Percentiles rank a stretch among this genome's conserved stretches.
Conservation (phyloP, 257 asterid species). For the Solanum piurae region DNA sequence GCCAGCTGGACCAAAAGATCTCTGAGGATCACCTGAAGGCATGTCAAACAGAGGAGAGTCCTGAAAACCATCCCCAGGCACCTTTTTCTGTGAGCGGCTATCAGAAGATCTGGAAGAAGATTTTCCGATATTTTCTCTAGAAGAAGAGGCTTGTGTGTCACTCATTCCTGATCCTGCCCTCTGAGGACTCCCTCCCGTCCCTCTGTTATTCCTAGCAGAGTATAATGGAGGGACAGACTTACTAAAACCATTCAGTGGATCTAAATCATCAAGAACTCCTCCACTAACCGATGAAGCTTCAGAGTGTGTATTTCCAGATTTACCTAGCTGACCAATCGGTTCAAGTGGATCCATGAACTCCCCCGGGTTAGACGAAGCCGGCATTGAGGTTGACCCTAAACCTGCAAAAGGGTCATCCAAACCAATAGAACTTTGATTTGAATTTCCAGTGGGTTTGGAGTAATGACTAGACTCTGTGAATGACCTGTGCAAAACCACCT, state of each 20-base stretch:
- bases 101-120: conserved; percentile 52
- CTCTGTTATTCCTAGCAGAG: conserved; percentile 38
- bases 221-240: conserved; percentile 50
- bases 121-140: conserved; percentile 36
- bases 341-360: conserved; percentile 60
- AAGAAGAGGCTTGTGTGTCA: conserved; percentile 30
- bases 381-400: conserved; percentile 48
- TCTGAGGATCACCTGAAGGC: conserved; percentile 56
- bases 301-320: conserved; percentile 44
- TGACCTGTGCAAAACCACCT: conserved; percentile 38
- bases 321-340: conserved; percentile 47
- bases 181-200: conserved; percentile 45
- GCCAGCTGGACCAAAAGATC: conserved; percentile 39
- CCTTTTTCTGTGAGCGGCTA: conserved; percentile 37
- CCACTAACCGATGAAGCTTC: conserved; percentile 46
- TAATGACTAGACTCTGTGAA: conserved; percentile 53
- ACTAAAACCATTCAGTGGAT: conserved; percentile 52
- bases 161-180: conserved; percentile 21
- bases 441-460: conserved; percentile 39
- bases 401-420: conserved; percentile 72
- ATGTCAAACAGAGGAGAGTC: conserved; percentile 69
- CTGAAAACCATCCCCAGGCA: conserved; percentile 39
- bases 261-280: conserved; percentile 70
- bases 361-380: conserved; percentile 40
- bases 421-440: conserved; percentile 27